Evolutionary conservation across 2,329 filamentous ascomycete genomes (phyloP), one percentile per base, ranked within the genome.

Genomic region (Colletotrichum lupini): DNA sequence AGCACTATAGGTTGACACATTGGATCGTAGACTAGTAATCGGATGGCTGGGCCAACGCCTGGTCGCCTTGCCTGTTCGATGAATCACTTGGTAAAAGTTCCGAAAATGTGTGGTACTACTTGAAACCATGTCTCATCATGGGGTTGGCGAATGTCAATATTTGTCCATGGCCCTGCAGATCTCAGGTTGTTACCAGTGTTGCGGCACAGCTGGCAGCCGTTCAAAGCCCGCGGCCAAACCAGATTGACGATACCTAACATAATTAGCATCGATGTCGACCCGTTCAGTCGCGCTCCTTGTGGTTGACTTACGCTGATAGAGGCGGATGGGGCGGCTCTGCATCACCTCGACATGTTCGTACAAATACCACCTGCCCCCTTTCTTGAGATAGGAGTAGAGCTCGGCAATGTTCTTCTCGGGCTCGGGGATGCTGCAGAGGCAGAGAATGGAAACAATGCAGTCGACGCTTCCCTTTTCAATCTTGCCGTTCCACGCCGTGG

Each of bases 381-480:
- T 87, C 81, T 90, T 91, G 72, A 92, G 83, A 65, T 88, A 86
- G 37, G 83, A 81, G 78, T 91, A 92, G 35, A 92, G 79, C 74
- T 87, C 85, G 69, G 80, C 81, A 73, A 91, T 86, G 72, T 91
- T 89, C 75, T 82, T 81, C 76, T 88, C 82, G 4, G 89, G 90
- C 3, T 90, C 86, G 0, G 91, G 91, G 63, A 92, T 91, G 76
- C 88, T 89, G 83, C 91, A 93, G 37, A 92, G 83, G 67, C 90
- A 91, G 67, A 92, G 82, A 30, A 92, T 81, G 2, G 89, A 88
- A 59, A 92, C 88, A 69, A 92, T 88, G 79, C 87, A 89, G 76
- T 91, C 89, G 22, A 90, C 84, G 62, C 84, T 88, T 24, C 83
- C 90, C 53, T 83, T 83, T 64, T 85, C 80, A 14, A 92, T 83